A percentile compares a stretch with the other conserved stretches of the same genome.
Conservation (phyloP, 495 filamentous ascomycete genomes). For the Penicillium alfredii region DNA sequence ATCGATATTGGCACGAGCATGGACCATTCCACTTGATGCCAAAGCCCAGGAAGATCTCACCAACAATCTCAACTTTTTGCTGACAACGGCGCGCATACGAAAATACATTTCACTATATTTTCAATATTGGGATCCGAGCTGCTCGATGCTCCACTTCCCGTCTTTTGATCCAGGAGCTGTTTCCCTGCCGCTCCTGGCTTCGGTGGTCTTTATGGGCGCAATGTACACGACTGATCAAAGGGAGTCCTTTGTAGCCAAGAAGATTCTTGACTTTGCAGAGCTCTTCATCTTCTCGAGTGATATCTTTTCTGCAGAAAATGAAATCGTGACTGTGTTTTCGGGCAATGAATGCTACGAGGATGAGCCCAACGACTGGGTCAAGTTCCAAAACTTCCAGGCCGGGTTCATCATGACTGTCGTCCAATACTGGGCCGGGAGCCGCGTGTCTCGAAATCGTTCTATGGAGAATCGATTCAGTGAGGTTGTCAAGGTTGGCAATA, state of each 20-base stretch:
- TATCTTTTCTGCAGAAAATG: constrained; percentile 36
- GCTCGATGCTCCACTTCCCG: constrained; percentile 35
- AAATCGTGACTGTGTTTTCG: constrained; percentile 28
- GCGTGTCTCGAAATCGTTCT: constrained; percentile 32
- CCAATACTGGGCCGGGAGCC: constrained; percentile 45
- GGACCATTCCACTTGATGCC: constrained; percentile 31
- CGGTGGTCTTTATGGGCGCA: constrained; percentile 41
- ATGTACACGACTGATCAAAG: constrained; percentile 41
- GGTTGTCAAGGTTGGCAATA: constrained; percentile 30
- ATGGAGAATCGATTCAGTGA: constrained; percentile 43
- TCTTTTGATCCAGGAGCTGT: constrained; percentile 36
- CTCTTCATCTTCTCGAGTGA: constrained; percentile 41
- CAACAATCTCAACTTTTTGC: constrained; percentile 30
- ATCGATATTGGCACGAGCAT: constrained; percentile 31
- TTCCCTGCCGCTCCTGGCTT: constrained; percentile 32
- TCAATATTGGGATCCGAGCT: constrained; percentile 44
- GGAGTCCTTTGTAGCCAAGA: constrained; percentile 34
- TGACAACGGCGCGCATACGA: constrained; percentile 39
- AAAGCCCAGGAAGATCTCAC: constrained; percentile 40
- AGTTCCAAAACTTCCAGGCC: constrained; percentile 42
- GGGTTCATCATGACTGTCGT: constrained; percentile 36
- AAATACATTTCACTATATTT: constrained; percentile 40
- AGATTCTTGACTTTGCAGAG: constrained; percentile 43
- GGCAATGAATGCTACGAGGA: constrained; percentile 17
- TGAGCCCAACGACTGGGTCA: constrained; percentile 29